Conservation (phyloP, 208 protist species). For the Porcisia hertigi region DNA sequence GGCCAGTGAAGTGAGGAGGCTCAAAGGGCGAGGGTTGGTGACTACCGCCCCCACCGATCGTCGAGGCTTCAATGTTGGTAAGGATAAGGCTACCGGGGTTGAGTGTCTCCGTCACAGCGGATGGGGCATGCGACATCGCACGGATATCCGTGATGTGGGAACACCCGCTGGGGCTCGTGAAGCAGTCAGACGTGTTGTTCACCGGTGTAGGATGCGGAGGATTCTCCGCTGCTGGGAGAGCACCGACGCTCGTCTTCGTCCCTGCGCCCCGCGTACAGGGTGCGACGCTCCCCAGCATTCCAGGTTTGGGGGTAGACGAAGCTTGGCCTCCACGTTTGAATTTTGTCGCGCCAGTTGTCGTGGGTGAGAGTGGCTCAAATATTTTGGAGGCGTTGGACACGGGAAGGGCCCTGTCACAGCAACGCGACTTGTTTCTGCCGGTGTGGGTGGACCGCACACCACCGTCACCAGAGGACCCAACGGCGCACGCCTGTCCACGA, state of each 20-base stretch:
- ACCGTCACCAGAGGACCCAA: background rate
- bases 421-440: too few species aligned
- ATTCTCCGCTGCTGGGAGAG: background rate
- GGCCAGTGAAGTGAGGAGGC: background rate
- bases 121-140: background rate
- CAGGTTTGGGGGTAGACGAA: background rate
- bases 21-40: background rate
- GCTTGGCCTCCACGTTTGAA: background rate
- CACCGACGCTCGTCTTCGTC: background rate
- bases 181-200: constrained; percentile 1
- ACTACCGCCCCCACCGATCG: background rate
- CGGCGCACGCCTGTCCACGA: background rate
- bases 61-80: background rate
- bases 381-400: background rate
- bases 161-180: background rate
- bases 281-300: background rate
- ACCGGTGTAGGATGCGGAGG: background rate
- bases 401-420: background rate
- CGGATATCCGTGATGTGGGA: background rate
- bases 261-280: background rate
- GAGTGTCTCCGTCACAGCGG: too few species aligned
- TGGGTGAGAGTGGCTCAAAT: background rate
- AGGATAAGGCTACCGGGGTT: background rate
- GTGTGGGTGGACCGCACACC: background rate
- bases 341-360: background rate